These are phyloP conservation scores for Phyllosticta paracitricarpa DNA, from an alignment of 2,329 filamentous ascomycete species.

Conservation along the genomic window DNA sequence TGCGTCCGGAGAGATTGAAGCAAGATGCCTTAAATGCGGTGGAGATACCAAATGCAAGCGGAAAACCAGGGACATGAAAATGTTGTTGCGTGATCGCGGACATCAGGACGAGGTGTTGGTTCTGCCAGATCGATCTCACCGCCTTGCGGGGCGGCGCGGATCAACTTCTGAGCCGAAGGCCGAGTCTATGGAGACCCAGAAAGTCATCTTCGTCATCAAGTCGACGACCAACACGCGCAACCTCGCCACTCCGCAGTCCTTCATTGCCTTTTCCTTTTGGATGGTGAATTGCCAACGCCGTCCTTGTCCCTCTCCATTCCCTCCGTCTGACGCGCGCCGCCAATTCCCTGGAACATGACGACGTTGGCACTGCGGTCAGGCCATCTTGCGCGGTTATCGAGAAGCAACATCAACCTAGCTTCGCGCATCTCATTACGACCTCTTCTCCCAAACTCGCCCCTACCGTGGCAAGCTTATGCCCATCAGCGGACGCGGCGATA, in stretches of 20 bases:
- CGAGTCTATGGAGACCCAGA: not conserved
- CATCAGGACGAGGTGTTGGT: not conserved
- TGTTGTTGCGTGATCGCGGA: not conserved
- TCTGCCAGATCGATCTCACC: not conserved
- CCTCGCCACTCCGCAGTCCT: not conserved
- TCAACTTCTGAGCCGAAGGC: not conserved
- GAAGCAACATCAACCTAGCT: constrained; percentile 42
- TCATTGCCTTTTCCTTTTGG: not conserved
- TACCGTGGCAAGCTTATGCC: constrained; percentile 12
- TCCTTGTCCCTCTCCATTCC: constrained; percentile 2
- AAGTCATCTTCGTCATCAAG: constrained; percentile 8
- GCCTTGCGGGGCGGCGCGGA: not conserved
- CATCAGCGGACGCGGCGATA: constrained; percentile 35
- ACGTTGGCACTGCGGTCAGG: constrained; percentile 56
- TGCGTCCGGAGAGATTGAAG: no score
- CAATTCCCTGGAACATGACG: constrained; percentile 46
- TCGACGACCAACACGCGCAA: constrained; percentile 2
- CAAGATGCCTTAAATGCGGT: no score
- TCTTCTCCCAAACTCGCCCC: constrained; percentile 13
- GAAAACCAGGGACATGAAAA: no score
- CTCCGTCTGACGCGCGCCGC: constrained; percentile 10
- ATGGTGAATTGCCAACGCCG: constrained; percentile 8
- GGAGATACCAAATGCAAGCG: no score
- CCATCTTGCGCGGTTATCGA: constrained; percentile 54
- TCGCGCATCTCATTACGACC: constrained; percentile 38